Percentiles rank a stretch among this genome's conserved stretches.
These are phyloP conservation scores for Torrubiellomyces zombiae DNA, from an alignment of 2,329 filamentous ascomycete genomes.

Conservation along the genomic window DNA sequence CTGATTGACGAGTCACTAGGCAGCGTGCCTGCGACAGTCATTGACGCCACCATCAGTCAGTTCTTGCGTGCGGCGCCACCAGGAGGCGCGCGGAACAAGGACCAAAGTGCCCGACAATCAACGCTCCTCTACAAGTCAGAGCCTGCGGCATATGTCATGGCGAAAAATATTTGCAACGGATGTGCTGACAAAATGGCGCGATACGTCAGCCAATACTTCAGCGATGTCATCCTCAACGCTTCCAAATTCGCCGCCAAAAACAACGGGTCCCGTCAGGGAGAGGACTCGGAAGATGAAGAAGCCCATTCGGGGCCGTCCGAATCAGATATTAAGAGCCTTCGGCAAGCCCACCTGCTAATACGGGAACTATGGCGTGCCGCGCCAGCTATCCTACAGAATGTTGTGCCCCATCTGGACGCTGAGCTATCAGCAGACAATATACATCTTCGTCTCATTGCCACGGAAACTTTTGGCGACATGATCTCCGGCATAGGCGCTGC, in stretches of 20 bases:
- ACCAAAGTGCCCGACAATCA: slow-evolving; percentile 59
- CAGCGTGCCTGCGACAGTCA: slow-evolving; percentile 57
- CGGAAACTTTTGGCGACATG: slow-evolving; percentile 89
- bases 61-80: slow-evolving; percentile 77
- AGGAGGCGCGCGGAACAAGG: slow-evolving; percentile 42
- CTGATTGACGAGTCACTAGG: slow-evolving; percentile 73
- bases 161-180: slow-evolving; percentile 78
- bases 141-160: slow-evolving; percentile 89
- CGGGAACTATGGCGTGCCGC: slow-evolving; percentile 88
- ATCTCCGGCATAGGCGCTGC: slow-evolving; percentile 85
- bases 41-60: slow-evolving; percentile 89
- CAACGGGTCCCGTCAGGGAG: slow-evolving; percentile 41
- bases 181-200: slow-evolving; percentile 89
- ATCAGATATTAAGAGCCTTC: slow-evolving; percentile 71
- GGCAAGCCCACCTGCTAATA: slow-evolving; percentile 77
- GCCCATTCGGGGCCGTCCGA: slow-evolving; percentile 49
- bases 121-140: slow-evolving; percentile 76
- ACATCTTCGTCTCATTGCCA: slow-evolving; percentile 71
- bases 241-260: slow-evolving; percentile 40
- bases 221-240: slow-evolving; percentile 85
- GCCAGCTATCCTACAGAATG: slow-evolving; percentile 75
- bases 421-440: slow-evolving; percentile 84
- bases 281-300: slow-evolving; percentile 49
- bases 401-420: slow-evolving; percentile 83
- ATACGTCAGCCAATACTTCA: slow-evolving; percentile 91